Base-by-base conservation (phyloP, 2,329 filamentous ascomycete genomes). In the Blastomyces gilchristii region DNA sequence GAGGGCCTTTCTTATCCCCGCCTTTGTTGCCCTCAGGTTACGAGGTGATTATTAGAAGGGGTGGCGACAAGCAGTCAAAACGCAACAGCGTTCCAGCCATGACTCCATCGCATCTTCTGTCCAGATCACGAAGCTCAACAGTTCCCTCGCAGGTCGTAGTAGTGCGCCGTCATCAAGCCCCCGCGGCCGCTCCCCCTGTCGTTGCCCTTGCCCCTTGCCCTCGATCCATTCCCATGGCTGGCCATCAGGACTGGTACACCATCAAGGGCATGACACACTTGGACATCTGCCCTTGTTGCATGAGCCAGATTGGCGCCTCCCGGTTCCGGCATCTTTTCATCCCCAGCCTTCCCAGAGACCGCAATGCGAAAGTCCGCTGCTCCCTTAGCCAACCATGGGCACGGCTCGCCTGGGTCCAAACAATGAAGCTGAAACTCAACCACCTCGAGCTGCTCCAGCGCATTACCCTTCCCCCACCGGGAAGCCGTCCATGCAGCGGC, bases 371-470 rank as follows among this genome's bases (percentile, higher is more conserved):
- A 56, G 81, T 89, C 8, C 80, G 82, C 56, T 97, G 93, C 76
- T 87, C 91, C 67, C 90, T 97, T 74, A 90, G 89, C 39, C 82
- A 85, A 14, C 84, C 87, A 0, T 97, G 91, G 90, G 87, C 90
- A 69, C 86, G 90, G 37, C 85, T 96, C 49, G 91, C 91, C 0
- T 96, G 89, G 85, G 81, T 92, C 2, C 81, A 96, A 66, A 92
- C 87, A 1, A 78, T 89, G 61, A 91, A 91, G 73, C 84, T 90
- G 67, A 77, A 84, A 14, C 79, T 83, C 22, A 79, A 82, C 2
- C 85, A 90, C 67, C 77, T 94, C 50, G 82, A 83, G 14, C 76
- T 95, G 5, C 80, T 97, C 39, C 84, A 87, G 64, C 82, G 83
- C 47, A 80, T 96, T 43, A 86, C 87, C 5, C 81, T 83, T 11